Evolutionary conservation across 2,329 filamentous ascomycete genomes (phyloP).

Genomic region (Ceratocystis huliohia): DNA sequence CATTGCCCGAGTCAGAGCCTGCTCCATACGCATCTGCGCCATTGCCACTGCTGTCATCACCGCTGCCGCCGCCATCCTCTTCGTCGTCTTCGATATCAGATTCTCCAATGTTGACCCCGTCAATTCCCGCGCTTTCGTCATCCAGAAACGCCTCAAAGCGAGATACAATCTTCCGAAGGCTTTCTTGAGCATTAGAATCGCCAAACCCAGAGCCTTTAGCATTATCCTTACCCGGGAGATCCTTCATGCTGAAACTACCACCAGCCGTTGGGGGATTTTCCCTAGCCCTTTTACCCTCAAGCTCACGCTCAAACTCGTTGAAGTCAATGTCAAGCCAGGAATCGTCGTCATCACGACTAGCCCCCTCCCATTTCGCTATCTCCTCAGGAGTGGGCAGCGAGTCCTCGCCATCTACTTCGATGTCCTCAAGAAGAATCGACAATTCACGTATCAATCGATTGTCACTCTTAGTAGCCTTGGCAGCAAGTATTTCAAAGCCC

Average conservation of each 20-base stretch:
- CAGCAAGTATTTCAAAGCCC: slow-evolving; percentile 78
- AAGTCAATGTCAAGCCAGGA: slow-evolving; percentile 88
- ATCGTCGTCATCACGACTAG: slow-evolving; percentile 62
- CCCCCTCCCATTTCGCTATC: slow-evolving; percentile 55
- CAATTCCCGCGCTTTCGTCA: slow-evolving; percentile 66
- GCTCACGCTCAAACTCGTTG: slow-evolving; percentile 71
- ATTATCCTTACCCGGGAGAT: neutral
- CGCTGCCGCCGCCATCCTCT: slow-evolving; percentile 24
- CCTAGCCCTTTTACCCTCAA: slow-evolving; percentile 39
- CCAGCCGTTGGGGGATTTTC: neutral
- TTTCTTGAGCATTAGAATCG: slow-evolving; percentile 54
- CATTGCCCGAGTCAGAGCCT: neutral
- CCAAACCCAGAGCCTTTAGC: slow-evolving; percentile 40
- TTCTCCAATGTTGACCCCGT: slow-evolving; percentile 57
- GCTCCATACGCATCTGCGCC: slow-evolving; percentile 29
- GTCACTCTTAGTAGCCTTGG: slow-evolving; percentile 53
- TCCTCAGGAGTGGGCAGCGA: slow-evolving; percentile 58
- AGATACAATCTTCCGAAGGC: slow-evolving; percentile 81
- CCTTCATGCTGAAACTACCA: slow-evolving; percentile 21
- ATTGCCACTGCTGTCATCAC: slow-evolving; percentile 28
- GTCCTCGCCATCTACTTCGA: slow-evolving; percentile 55
- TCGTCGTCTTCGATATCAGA: slow-evolving; percentile 39
- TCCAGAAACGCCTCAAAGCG: slow-evolving; percentile 89
- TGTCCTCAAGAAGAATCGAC: slow-evolving; percentile 59
- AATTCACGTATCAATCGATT: slow-evolving; percentile 62